Conservation (phyloP, 1,139 yeast genomes). For the Saccharomyces hybrid region DNA sequence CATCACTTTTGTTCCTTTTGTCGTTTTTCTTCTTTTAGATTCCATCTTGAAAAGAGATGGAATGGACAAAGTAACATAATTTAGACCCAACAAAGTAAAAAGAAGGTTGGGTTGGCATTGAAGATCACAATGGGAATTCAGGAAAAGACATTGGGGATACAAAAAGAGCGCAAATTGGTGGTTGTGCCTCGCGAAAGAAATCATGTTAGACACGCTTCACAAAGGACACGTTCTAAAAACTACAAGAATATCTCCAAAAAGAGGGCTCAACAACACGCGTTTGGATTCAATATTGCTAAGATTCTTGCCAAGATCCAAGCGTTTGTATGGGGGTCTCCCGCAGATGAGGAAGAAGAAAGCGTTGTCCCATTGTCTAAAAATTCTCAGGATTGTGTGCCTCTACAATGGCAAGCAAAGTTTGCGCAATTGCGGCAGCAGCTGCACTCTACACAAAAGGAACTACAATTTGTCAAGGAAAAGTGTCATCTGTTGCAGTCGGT, state of each 20-base stretch:
- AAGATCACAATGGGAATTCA: neutral
- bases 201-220: neutral
- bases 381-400: slow-evolving; percentile 15
- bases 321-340: neutral
- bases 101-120: neutral
- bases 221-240: slow-evolving; percentile 1
- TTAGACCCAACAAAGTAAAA: neutral
- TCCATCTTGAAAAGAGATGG: neutral
- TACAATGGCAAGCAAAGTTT: slow-evolving; percentile 32
- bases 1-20: too few relatives aligned
- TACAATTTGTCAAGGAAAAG: slow-evolving; percentile 36
- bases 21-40: neutral
- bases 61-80: neutral
- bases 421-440: slow-evolving; percentile 47
- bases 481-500: slow-evolving; percentile 24
- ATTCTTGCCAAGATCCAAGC: neutral
- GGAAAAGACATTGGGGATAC: neutral
- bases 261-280: slow-evolving; percentile 4
- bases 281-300: neutral
- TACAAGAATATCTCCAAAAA: slow-evolving; percentile 2
- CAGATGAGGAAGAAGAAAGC: neutral
- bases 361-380: neutral
- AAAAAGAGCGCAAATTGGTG: neutral
- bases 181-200: neutral
- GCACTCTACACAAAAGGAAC: slow-evolving; percentile 55